Percentiles rank a stretch among this genome's conserved stretches.
Evolutionary conservation across 768 basidiomycete species (phyloP).

Genomic region (Sarcodon sp.): DNA sequence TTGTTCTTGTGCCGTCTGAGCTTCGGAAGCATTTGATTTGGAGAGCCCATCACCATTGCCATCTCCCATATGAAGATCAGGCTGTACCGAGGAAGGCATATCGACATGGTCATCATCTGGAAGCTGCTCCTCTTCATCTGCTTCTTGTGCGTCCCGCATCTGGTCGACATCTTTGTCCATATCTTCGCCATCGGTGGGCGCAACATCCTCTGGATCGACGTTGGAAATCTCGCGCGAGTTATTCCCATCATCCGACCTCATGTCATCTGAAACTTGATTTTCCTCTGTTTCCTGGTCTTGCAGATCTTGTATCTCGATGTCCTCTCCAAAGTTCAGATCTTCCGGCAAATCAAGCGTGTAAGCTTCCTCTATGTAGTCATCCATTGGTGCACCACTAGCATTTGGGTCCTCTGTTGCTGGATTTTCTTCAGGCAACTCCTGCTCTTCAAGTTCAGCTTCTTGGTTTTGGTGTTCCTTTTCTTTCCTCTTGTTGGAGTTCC

Average conservation of each 20-base stretch:
- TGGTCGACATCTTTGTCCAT: conserved; percentile 8
- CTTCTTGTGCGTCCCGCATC: conserved; percentile 8
- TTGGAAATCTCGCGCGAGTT: conserved; percentile 17
- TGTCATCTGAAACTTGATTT: conserved; percentile 16
- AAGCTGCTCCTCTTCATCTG: conserved; percentile 15
- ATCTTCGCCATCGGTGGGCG: background rate
- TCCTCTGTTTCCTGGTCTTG: conserved; percentile 19
- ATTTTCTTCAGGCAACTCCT: conserved; percentile 17
- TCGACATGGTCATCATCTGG: too few relatives aligned
- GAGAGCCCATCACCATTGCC: conserved; percentile 8
- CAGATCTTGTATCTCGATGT: conserved; percentile 14
- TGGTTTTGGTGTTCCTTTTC: conserved; percentile 19
- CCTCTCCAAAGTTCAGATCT: conserved; percentile 49
- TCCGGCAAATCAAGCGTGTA: conserved; percentile 86
- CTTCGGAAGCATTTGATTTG: background rate
- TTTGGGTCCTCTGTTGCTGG: conserved; percentile 13
- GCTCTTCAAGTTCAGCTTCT: conserved; percentile 11
- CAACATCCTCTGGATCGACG: conserved; percentile 10
- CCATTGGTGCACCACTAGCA: conserved; percentile 49
- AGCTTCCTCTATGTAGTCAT: conserved; percentile 67
- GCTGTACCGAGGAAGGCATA: conserved; percentile 11
- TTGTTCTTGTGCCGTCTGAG: background rate
- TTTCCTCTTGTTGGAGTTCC: conserved; percentile 14
- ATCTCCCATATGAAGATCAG: conserved; percentile 22
- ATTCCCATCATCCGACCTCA: conserved; percentile 18